Percentiles rank a stretch among this genome's conserved stretches.
Conservation (phyloP, 495 filamentous ascomycete species). For the Hypoxylon rickii region DNA sequence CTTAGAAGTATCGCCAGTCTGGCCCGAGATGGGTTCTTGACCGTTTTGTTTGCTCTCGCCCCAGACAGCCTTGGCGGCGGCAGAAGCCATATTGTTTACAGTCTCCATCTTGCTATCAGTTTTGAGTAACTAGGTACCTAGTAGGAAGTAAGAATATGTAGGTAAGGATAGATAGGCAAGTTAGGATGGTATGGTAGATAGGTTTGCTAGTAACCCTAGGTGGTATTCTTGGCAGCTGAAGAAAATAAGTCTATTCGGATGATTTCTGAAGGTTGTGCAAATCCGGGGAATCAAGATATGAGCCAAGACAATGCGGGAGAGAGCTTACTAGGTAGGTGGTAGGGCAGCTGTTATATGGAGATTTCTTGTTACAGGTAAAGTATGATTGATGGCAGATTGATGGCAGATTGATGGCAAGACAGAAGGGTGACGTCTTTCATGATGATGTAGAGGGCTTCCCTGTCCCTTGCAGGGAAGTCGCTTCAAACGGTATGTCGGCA, state of each 20-base stretch:
- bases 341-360: constrained; percentile 35
- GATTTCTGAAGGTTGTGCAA: too few relatives aligned
- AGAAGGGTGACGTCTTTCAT: constrained; percentile 33
- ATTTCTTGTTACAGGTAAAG: constrained; percentile 12
- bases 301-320: too few relatives aligned
- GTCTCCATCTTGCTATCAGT: constrained; percentile 52
- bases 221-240: neutral
- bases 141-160: neutral
- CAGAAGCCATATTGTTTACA: constrained; percentile 51
- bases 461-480: constrained; percentile 8
- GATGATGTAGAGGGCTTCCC: constrained; percentile 12
- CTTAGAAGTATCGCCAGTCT: constrained; percentile 54
- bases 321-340: too few relatives aligned
- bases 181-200: neutral
- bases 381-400: too few relatives aligned
- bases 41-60: constrained; percentile 44
- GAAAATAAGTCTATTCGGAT: too few relatives aligned
- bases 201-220: neutral
- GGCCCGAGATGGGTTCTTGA: constrained; percentile 59
- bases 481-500: constrained; percentile 13
- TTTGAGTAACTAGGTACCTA: too few relatives aligned
- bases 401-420: too few relatives aligned
- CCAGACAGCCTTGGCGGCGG: constrained; percentile 57
- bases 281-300: too few relatives aligned
- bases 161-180: constrained; percentile 12